Base-by-base conservation (phyloP, 1,284 basidiomycete species). In the Heterobasidion occidentale region DNA sequence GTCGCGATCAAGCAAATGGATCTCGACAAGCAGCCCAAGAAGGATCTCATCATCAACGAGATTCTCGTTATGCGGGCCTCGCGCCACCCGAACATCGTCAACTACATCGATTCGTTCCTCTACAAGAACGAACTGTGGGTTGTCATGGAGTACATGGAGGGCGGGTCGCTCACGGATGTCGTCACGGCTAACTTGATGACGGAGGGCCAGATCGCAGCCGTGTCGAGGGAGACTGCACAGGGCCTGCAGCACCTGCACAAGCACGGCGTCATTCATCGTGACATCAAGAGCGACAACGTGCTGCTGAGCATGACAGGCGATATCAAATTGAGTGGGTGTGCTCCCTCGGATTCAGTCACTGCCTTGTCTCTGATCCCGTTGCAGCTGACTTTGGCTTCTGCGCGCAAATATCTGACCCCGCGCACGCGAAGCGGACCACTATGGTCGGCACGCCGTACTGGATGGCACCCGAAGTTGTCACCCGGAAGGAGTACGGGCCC, bases 1-100 rank as follows among this genome's bases (percentile, higher is more conserved):
- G 97, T 99, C 35, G 97, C 97, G 35, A 99, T 99, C 81, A 99
- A 99, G 74, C 96, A 99, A 74, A 99, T 99, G 97, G 96, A 99
- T 76, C 80, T 99, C 36, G 94, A 98, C 72, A 98, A 98, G 75
- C 97, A 99, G 70, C 97, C 96, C 38, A 99, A 99, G 80, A 98
- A 98, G 74, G 96, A 99, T 69, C 80, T 99, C 53, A 99, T 99
- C 76, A 98, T 99, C 77, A 99, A 99, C 74, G 97, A 99, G 73
- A 98, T 99, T 62, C 84, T 98, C 63, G 95, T 98, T 68, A 98
- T 99, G 96, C 91, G 94, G 48, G 89, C 94, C 51, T 94, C 92
- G 15, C 81, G 91, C 42, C 96, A 99, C 70, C 91, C 92, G 17
- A 99, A 99, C 71, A 98, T 99, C 65, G 97, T 99, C 76, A 99